These are phyloP conservation scores for Claviceps quebecensis DNA, from an alignment of 2,329 filamentous ascomycete genomes.

Conservation along the genomic window DNA sequence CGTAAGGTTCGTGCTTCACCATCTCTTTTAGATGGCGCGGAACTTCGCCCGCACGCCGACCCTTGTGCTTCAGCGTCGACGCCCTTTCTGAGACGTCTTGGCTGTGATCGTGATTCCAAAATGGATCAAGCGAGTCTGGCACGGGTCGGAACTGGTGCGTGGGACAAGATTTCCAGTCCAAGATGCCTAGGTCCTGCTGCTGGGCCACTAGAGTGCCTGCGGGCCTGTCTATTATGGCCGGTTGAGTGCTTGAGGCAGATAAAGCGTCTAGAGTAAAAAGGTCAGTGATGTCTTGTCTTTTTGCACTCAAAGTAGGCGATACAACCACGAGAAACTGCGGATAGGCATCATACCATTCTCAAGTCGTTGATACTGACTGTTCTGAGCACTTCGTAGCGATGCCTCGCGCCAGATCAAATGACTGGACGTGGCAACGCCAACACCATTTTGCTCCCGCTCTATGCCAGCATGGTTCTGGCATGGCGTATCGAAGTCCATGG, in stretches of 20 bases:
- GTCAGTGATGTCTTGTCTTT: not conserved
- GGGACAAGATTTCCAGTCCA: conserved; percentile 71
- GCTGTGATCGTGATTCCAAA: conserved; percentile 55
- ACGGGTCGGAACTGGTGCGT: conserved; percentile 66
- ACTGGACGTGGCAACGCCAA: no score
- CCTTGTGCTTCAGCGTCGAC: conserved; percentile 29
- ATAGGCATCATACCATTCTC: conserved; percentile 58
- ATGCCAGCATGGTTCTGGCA: conserved; percentile 5
- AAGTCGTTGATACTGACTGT: conserved; percentile 76
- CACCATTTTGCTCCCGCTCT: no score
- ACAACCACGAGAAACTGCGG: not conserved
- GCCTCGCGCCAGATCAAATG: conserved; percentile 48
- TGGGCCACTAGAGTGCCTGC: conserved; percentile 75
- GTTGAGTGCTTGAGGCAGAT: not conserved
- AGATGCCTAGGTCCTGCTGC: conserved; percentile 62
- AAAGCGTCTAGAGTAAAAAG: not conserved
- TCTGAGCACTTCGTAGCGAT: conserved; percentile 79
- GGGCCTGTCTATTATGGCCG: conserved; percentile 52
- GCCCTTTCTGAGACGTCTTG: conserved; percentile 36
- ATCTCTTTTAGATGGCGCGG: conserved; percentile 68
- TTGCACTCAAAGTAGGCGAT: not conserved
- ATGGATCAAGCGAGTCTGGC: conserved; percentile 77
- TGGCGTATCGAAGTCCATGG: conserved; percentile 46
- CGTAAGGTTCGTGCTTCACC: conserved; percentile 65
- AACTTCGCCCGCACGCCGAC: conserved; percentile 41